phyloP scores from a whole-genome alignment of 2,329 filamentous ascomycete genomes.

The Diaporthe amygdali region DNA sequence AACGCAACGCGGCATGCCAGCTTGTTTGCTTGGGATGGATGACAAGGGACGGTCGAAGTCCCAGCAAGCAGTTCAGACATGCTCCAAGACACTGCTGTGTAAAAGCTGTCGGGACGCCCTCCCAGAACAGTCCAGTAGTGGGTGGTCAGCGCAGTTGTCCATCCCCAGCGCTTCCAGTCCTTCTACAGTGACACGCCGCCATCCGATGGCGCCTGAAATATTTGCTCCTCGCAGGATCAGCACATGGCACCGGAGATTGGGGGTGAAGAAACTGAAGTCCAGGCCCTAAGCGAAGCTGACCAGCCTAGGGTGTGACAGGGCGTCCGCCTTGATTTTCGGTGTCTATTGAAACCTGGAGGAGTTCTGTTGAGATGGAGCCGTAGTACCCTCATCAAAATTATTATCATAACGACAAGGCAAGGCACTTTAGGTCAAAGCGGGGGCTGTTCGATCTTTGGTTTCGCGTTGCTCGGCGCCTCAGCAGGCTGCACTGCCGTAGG shows the following conservation, averaged over 20 bases:
- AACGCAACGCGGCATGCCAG: neutral
- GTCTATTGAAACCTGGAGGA: neutral
- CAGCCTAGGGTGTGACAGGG: conserved; percentile 4
- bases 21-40: neutral
- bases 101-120: neutral
- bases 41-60: neutral
- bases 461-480: neutral
- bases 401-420: neutral
- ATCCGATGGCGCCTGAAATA: neutral
- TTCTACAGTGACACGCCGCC: neutral
- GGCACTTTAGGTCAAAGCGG: neutral
- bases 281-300: conserved; percentile 11
- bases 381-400: neutral
- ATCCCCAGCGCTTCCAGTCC: neutral
- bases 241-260: neutral
- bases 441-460: neutral
- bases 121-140: neutral
- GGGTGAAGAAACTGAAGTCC: neutral
- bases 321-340: conserved; percentile 6
- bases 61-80: neutral
- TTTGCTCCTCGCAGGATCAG: neutral
- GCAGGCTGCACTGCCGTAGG: neutral
- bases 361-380: neutral
- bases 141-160: neutral
- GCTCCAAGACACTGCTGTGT: neutral